Evolutionary conservation across 2,329 filamentous ascomycete species (phyloP), one percentile per base, ranked within the genome.

Genomic region (Ceratocystis variospora): DNA sequence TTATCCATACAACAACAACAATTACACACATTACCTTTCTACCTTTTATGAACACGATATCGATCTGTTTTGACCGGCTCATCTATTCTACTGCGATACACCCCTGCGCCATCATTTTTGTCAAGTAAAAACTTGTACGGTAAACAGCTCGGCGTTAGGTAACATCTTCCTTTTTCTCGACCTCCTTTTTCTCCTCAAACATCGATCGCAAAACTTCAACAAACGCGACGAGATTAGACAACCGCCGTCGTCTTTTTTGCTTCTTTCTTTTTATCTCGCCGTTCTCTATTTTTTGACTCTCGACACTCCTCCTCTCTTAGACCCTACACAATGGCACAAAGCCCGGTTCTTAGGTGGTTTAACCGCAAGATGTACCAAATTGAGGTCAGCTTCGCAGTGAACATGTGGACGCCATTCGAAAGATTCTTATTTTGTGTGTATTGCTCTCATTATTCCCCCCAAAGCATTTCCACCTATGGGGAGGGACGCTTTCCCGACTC

Each of bases 311-410:
- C 41, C 31, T 4, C 6, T 45, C 15, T 25, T 3, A 12, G 28
- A n/a, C 19, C 31, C 37, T 50, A 48, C 48, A 66, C 61, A 15
- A 68, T 68, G 66, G 63, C 66, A 64, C 66, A 68, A 63, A 68
- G 66, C 53, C 63, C 66, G 50, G 25, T 65, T 53, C 61, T 68
- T 31, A 68, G 66, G 76, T 96, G 92, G 90, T 81, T 97, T 71
- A 87, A 91, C 77, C 84, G 92, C 76, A 99, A 99, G 82, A 87
- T 92, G 75, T 96, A 97, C 80, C 94, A 97, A 80, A 91, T 97
- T 75, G 94, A 99, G 79, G 93, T 97, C 75, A 96, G 93, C 12
- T 94, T 95, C 77, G 88, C 89, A 68, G 83, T 97, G 31, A 97
- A 99, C 81, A 97, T 99, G 89, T 87, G 96, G 72, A 96, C 92